A percentile compares a stretch with the other conserved stretches of the same genome.
phyloP scores from a whole-genome alignment of 225 moss, liverwort and hornwort genomes.

The Pseudoscleropodium purum region DNA sequence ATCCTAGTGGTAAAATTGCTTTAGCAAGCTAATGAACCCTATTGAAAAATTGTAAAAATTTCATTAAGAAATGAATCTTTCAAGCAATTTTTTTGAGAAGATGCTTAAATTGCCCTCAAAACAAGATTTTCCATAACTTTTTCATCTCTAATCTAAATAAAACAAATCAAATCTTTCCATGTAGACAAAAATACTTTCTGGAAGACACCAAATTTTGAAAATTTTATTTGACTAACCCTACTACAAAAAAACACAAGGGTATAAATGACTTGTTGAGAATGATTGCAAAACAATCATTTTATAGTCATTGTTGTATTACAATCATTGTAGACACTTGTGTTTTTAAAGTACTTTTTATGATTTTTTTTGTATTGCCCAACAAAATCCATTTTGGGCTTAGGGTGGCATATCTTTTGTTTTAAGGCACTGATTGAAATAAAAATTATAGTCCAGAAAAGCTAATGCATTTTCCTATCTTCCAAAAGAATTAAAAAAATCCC shows the following conservation, averaged over 20 bases:
- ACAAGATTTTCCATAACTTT: not conserved
- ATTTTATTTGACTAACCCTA: not conserved
- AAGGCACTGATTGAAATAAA: accelerated
- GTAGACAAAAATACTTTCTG: not conserved
- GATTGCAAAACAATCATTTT: no score
- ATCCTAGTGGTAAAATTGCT: no score
- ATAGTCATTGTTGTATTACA: no score
- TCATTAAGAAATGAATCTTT: no score
- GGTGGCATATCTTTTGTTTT: not conserved
- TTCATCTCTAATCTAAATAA: not conserved
- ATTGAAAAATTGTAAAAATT: no score
- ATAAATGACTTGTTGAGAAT: no score
- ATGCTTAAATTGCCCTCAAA: no score
- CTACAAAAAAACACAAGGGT: no score
- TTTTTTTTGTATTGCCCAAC: accelerated
- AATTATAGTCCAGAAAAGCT: not conserved
- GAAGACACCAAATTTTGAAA: not conserved
- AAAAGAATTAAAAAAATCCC: not conserved
- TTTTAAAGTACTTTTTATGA: not conserved
- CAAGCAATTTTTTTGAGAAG: no score
- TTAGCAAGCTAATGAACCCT: no score
- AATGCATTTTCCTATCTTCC: not conserved
- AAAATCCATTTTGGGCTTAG: accelerated
- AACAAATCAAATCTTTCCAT: not conserved
- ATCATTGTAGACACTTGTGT: no score